These are phyloP conservation scores for Candida arabinofermentans DNA, from an alignment of 805 yeast genomes.

Conservation along the genomic window DNA sequence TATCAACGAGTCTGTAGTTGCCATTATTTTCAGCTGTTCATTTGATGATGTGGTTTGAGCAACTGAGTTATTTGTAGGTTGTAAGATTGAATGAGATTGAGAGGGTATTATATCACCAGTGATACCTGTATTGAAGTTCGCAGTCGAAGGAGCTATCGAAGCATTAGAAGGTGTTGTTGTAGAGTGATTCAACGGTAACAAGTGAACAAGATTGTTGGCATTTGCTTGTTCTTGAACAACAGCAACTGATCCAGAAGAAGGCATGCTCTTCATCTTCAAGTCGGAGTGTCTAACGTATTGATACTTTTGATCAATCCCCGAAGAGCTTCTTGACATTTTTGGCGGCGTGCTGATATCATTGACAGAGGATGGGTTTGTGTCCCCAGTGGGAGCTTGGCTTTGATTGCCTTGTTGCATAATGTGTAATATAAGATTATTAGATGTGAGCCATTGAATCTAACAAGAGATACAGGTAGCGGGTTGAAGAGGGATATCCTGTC, in stretches of 20 bases:
- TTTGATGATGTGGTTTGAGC: not conserved
- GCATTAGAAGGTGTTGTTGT: slow-evolving; percentile 5
- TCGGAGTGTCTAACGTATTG: not conserved
- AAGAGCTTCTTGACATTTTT: too few relatives aligned
- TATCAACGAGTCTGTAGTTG: slow-evolving; percentile 14
- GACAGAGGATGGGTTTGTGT: too few relatives aligned
- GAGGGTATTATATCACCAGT: not conserved
- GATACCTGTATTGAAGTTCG: too few relatives aligned
- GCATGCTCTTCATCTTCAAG: slow-evolving; percentile 9
- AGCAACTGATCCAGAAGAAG: slow-evolving; percentile 21
- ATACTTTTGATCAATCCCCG: not conserved
- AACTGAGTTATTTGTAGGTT: not conserved
- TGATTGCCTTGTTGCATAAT: too few relatives aligned
- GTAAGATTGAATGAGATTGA: not conserved
- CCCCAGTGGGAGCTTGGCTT: too few relatives aligned
- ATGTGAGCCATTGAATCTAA: too few relatives aligned
- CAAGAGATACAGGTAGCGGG: too few relatives aligned
- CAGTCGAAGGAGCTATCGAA: not conserved
- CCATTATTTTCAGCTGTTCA: not conserved
- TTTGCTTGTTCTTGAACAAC: slow-evolving; percentile 28
- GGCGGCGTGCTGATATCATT: too few relatives aligned
- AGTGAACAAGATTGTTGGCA: slow-evolving; percentile 19
- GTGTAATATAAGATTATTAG: too few relatives aligned
- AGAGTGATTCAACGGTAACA: slow-evolving; percentile 15
- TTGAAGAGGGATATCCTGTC: too few relatives aligned